Conservation (phyloP, 139 green algal genomes). For the Micractinium sp. region DNA sequence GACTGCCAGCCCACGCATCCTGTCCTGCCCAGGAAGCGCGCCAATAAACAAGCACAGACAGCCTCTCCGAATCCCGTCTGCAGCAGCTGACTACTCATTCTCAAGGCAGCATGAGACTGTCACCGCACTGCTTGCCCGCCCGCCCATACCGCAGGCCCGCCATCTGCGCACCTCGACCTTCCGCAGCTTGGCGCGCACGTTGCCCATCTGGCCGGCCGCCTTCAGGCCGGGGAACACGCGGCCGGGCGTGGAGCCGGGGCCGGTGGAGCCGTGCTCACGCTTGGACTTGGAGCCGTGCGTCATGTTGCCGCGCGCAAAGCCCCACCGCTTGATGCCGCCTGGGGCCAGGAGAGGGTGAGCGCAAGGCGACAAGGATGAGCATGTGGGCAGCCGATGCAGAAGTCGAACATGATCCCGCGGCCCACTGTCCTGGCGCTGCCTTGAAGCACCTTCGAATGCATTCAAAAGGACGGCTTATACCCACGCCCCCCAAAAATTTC, state of each 20-base stretch:
- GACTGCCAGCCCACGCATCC: background rate
- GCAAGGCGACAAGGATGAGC: background rate
- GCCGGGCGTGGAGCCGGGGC: constrained; percentile 87
- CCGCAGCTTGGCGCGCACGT: constrained; percentile 79
- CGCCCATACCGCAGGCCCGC: background rate
- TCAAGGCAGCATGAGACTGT: too few species aligned
- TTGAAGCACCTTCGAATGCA: too few species aligned
- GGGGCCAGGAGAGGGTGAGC: background rate
- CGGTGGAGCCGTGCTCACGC: constrained; percentile 95
- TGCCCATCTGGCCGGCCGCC: constrained; percentile 94
- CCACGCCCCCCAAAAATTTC: background rate
- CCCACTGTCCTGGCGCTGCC: too few species aligned
- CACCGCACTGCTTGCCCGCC: background rate
- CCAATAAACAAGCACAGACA: background rate
- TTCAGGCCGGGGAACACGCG: constrained; percentile 95
- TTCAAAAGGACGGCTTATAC: too few species aligned
- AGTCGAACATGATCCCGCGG: background rate
- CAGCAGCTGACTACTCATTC: too few species aligned
- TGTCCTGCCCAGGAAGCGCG: background rate
- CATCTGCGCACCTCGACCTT: constrained; percentile 73
- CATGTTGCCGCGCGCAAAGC: constrained; percentile 93
- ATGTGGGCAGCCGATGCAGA: too few species aligned
- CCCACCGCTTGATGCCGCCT: constrained; percentile 96
- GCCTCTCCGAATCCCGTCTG: too few species aligned
- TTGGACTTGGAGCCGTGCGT: constrained; percentile 98